Evolutionary conservation across 1,139 yeast species (phyloP).

Genomic region (Entelexis paramagnoliae): DNA sequence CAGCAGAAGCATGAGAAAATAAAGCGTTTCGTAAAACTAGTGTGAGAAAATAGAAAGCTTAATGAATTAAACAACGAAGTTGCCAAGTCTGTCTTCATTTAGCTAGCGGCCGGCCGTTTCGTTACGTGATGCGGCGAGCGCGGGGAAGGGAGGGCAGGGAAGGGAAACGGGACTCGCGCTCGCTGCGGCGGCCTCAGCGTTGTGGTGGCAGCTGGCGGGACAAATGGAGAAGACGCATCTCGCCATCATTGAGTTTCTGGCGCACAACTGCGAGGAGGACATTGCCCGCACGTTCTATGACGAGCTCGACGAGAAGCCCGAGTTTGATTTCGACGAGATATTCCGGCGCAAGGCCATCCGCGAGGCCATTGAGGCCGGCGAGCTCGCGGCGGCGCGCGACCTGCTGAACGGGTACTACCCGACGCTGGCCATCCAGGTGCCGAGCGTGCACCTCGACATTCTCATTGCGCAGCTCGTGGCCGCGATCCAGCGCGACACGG

Average conservation of each 20-base stretch:
- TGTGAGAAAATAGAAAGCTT: too few species aligned
- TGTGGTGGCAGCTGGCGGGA: too few species aligned
- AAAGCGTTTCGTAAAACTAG: too few species aligned
- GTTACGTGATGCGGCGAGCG: too few species aligned
- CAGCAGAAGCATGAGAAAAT: too few species aligned
- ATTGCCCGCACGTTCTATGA: slow-evolving; percentile 5
- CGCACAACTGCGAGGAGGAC: not conserved
- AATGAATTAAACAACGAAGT: too few species aligned
- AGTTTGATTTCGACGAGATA: not conserved
- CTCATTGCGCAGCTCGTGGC: not conserved
- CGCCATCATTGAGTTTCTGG: not conserved
- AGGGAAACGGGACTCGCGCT: too few species aligned
- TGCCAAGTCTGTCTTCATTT: too few species aligned
- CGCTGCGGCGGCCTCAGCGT: too few species aligned
- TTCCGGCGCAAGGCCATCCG: slow-evolving; percentile 2
- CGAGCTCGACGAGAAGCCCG: slow-evolving; percentile 5
- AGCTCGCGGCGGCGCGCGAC: not conserved
- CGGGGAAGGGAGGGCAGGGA: too few species aligned
- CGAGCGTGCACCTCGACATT: not conserved
- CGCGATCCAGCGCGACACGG: not conserved
- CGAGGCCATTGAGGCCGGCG: not conserved
- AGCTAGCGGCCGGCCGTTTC: too few species aligned
- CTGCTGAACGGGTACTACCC: not conserved
- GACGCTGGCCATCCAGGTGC: not conserved
- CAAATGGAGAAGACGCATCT: slow-evolving; percentile 4